A percentile compares a stretch with the other conserved stretches of the same genome.
phyloP scores from a whole-genome alignment of 169 alveolate species.

The Cryptosporidium baileyi region DNA sequence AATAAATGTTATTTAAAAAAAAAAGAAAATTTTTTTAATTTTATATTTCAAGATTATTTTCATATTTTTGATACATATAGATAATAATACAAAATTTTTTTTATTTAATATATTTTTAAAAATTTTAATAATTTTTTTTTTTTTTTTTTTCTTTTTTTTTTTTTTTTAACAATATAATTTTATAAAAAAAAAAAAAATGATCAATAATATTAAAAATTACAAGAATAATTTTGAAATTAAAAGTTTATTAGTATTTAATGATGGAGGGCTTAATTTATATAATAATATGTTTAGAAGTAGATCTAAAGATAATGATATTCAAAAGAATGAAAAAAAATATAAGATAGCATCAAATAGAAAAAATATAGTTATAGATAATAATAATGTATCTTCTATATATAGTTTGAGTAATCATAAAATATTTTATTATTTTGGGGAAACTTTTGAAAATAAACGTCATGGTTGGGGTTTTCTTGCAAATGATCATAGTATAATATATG shows the following conservation, averaged over 20 bases:
- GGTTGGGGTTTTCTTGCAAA: slow-evolving; percentile 78
- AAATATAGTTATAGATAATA: slow-evolving; percentile 2
- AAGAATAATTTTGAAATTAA: not conserved
- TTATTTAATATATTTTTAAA: too few relatives aligned
- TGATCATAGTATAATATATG: slow-evolving; percentile 72
- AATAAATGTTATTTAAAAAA: too few relatives aligned
- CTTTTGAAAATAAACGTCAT: slow-evolving; percentile 72
- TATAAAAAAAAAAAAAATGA: too few relatives aligned
- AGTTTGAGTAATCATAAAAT: not conserved
- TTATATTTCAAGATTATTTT: too few relatives aligned
- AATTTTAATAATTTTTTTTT: too few relatives aligned
- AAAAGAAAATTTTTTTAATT: too few relatives aligned
- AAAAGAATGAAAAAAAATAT: not conserved
- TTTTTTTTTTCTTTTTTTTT: too few relatives aligned
- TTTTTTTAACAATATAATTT: too few relatives aligned
- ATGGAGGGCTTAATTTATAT: slow-evolving; percentile 14
- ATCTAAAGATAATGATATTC: not conserved
- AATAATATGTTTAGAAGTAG: not conserved
- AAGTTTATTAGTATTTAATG: slow-evolving; percentile 19
- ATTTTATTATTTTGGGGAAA: slow-evolving; percentile 74
- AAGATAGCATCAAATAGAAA: not conserved
- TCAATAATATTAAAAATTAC: too few relatives aligned
- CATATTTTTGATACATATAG: too few relatives aligned
- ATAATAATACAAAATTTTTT: too few relatives aligned
- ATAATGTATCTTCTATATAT: not conserved